Conservation (phyloP, 768 basidiomycete species). For the Phanerochaete carnosa region DNA sequence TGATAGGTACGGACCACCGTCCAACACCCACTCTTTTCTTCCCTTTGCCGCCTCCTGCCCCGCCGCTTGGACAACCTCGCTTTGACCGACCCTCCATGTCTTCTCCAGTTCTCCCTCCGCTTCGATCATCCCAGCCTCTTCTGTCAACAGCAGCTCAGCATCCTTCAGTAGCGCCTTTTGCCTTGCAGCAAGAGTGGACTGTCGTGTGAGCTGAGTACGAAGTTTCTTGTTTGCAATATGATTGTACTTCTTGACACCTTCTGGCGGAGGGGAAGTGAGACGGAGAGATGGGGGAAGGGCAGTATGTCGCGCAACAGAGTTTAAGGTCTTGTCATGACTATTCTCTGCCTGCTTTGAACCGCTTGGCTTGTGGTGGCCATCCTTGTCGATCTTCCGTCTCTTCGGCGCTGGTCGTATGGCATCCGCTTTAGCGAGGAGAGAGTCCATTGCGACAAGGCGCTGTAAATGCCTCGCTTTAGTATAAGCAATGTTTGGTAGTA, state of each 20-base stretch:
- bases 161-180: slow-evolving; percentile 61
- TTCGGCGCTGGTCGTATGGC: slow-evolving; percentile 48
- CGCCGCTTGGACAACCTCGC: slow-evolving; percentile 64
- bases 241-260: slow-evolving; percentile 44
- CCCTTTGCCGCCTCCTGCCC: slow-evolving; percentile 76
- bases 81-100: slow-evolving; percentile 87
- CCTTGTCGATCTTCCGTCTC: slow-evolving; percentile 16
- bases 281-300: slow-evolving; percentile 68
- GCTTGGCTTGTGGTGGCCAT: slow-evolving; percentile 13
- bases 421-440: slow-evolving; percentile 69
- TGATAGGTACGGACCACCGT: slow-evolving; percentile 80
- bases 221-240: slow-evolving; percentile 77
- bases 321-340: slow-evolving; percentile 15
- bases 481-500: background rate
- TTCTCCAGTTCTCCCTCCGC: slow-evolving; percentile 78
- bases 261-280: slow-evolving; percentile 42
- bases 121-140: slow-evolving; percentile 70
- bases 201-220: slow-evolving; percentile 60
- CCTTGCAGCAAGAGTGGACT: slow-evolving; percentile 61
- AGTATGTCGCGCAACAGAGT: slow-evolving; percentile 37
- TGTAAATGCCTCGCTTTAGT: background rate
- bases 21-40: slow-evolving; percentile 74
- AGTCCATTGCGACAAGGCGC: slow-evolving; percentile 48
- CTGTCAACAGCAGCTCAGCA: slow-evolving; percentile 66
- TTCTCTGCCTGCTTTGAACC: slow-evolving; percentile 10